These are phyloP conservation scores for Cerioporus squamosus DNA, from an alignment of 1,284 basidiomycete species.

Conservation along the genomic window DNA sequence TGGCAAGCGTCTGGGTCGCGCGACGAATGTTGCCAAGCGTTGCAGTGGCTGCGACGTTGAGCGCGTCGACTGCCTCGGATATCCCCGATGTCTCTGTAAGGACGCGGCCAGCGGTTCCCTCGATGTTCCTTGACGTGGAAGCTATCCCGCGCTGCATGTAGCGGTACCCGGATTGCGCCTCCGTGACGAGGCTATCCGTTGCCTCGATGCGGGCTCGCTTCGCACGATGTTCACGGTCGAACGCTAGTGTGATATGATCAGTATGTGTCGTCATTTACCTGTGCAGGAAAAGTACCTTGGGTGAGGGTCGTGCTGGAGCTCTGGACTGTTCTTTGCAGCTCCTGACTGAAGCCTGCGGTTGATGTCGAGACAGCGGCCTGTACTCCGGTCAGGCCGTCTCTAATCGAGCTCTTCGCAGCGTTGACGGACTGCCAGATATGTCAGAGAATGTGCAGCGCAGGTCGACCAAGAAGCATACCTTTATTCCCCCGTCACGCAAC, in stretches of 20 bases:
- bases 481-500: conserved; percentile 58
- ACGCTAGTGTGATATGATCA: conserved; percentile 41
- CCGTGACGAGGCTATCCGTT: conserved; percentile 50
- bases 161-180: conserved; percentile 56
- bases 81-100: conserved; percentile 50
- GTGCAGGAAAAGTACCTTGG: conserved; percentile 45
- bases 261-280: not conserved
- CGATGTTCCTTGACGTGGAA: conserved; percentile 54
- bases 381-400: conserved; percentile 49
- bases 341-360: conserved; percentile 53
- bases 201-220: conserved; percentile 72
- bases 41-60: conserved; percentile 42
- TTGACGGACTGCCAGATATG: conserved; percentile 43
- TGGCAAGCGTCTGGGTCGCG: conserved; percentile 53
- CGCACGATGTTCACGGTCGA: conserved; percentile 62
- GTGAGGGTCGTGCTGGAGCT: conserved; percentile 47
- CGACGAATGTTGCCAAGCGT: conserved; percentile 54
- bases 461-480: conserved; percentile 46
- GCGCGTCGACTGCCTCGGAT: conserved; percentile 42
- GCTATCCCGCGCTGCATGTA: conserved; percentile 52
- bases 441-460: not conserved
- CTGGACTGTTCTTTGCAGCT: conserved; percentile 55
- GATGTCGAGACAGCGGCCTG: conserved; percentile 51
- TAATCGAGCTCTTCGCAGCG: conserved; percentile 45
- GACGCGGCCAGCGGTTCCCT: conserved; percentile 48